These are phyloP conservation scores for Hordeum marinum DNA, from an alignment of 176 grass and related monocot species.

Conservation along the genomic window DNA sequence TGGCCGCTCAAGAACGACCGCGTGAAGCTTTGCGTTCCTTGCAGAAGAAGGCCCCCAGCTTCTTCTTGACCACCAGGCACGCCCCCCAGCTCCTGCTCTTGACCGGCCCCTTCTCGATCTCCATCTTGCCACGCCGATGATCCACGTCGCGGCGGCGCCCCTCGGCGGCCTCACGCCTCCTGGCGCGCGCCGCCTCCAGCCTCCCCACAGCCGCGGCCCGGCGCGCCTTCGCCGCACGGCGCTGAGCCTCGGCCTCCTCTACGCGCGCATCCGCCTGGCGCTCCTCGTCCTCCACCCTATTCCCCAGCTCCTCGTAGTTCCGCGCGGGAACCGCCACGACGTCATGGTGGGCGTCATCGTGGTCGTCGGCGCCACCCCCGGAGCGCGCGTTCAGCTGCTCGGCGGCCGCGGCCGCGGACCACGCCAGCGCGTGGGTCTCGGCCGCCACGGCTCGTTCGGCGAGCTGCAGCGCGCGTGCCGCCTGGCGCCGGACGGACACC, in stretches of 20 bases:
- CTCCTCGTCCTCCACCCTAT: constrained; percentile 21
- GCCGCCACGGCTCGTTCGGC: constrained; percentile 28
- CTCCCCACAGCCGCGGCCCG: constrained; percentile 27
- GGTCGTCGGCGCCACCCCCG: not conserved
- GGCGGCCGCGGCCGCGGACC: constrained; percentile 4
- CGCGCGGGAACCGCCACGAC: constrained; percentile 30
- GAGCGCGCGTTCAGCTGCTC: not conserved
- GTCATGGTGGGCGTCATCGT: not conserved
- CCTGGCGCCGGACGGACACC: constrained; percentile 31
- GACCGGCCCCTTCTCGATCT: not conserved
- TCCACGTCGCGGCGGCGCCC: not conserved
- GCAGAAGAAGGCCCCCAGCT: constrained; percentile 15
- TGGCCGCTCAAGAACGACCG: not conserved
- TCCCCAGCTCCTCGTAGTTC: constrained; percentile 19
- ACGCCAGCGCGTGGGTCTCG: constrained; percentile 35
- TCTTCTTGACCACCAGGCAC: constrained; percentile 31
- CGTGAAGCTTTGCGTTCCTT: not conserved
- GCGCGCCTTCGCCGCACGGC: constrained; percentile 21
- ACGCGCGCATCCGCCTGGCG: constrained; percentile 21
- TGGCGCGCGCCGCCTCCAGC: constrained; percentile 18
- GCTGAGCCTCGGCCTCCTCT: constrained; percentile 6
- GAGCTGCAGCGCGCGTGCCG: constrained; percentile 20
- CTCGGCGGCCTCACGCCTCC: not conserved
- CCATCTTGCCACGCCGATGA: not conserved
- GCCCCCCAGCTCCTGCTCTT: not conserved